Evolutionary conservation across 1,284 basidiomycete species (phyloP).

Genomic region (Cystobasidium slooffiae): DNA sequence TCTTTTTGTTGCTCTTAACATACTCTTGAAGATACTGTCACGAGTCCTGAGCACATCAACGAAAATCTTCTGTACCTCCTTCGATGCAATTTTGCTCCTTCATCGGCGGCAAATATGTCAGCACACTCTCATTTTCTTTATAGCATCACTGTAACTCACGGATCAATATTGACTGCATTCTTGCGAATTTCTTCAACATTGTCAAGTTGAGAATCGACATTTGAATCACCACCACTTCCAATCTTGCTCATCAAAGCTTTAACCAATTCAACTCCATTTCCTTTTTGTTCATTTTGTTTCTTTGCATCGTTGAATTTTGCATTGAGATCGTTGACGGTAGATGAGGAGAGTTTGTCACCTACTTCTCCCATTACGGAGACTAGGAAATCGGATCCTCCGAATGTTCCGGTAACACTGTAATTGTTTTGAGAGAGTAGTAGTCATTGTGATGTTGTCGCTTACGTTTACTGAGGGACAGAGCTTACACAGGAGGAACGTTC

Average conservation of each 20-base stretch:
- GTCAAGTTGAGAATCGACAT: constrained; percentile 20
- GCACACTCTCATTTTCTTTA: background rate
- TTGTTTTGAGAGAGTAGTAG: too few relatives aligned
- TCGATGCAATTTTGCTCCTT: constrained; percentile 25
- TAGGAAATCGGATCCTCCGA: constrained; percentile 44
- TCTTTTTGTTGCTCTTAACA: background rate
- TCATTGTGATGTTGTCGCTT: too few relatives aligned
- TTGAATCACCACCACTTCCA: constrained; percentile 8
- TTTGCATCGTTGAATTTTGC: constrained; percentile 34
- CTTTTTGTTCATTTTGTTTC: constrained; percentile 16
- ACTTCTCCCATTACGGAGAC: constrained; percentile 42
- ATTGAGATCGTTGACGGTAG: constrained; percentile 31
- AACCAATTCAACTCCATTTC: constrained; percentile 7
- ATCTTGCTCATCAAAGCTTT: constrained; percentile 30
- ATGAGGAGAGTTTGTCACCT: constrained; percentile 42
- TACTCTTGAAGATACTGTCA: constrained; percentile 41
- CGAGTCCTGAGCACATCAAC: constrained; percentile 34
- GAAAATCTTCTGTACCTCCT: constrained; percentile 41
- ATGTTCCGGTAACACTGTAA: constrained; percentile 57
- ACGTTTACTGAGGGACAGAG: too few relatives aligned
- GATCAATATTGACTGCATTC: constrained; percentile 40
- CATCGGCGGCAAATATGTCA: background rate
- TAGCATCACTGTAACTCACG: background rate
- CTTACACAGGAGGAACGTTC: constrained; percentile 67
- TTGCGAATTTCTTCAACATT: constrained; percentile 32